Conservation (phyloP, 768 basidiomycete species). For the Pisolithus albus region DNA sequence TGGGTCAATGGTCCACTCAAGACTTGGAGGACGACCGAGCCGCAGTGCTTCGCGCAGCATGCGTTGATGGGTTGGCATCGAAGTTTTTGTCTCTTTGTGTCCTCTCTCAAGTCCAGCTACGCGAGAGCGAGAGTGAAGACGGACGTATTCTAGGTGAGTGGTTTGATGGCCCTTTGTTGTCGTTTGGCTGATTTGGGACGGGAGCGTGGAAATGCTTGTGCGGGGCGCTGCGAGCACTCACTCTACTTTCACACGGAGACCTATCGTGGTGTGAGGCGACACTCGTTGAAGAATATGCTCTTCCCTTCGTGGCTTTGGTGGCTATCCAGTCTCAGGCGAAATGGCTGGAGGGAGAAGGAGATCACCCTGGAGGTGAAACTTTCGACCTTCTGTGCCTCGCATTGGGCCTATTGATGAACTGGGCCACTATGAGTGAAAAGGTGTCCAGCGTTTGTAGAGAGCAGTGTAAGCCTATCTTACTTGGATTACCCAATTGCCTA, state of each 20-base stretch:
- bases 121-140: conserved; percentile 15
- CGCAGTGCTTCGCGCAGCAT: conserved; percentile 5
- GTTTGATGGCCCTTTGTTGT: background rate
- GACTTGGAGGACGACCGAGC: conserved; percentile 4
- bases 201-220: conserved; percentile 46
- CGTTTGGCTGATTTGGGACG: background rate
- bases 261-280: conserved; percentile 48
- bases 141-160: conserved; percentile 14
- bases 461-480: conserved; percentile 36
- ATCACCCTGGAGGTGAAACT: conserved; percentile 28
- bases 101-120: conserved; percentile 35
- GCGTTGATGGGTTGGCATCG: conserved; percentile 30
- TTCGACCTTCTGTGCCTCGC: conserved; percentile 73
- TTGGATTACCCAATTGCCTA: background rate
- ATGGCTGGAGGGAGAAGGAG: conserved; percentile 13
- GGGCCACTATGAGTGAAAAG: conserved; percentile 54
- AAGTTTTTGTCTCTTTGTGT: conserved; percentile 48
- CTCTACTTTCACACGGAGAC: conserved; percentile 64
- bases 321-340: conserved; percentile 35
- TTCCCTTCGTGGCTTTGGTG: conserved; percentile 43
- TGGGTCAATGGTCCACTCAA: conserved; percentile 16
- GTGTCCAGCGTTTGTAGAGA: conserved; percentile 41
- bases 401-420: conserved; percentile 68
- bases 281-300: conserved; percentile 37
- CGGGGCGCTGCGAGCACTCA: conserved; percentile 55